Conservation (phyloP, 2,329 filamentous ascomycete genomes). For the Venturia pyrina region DNA sequence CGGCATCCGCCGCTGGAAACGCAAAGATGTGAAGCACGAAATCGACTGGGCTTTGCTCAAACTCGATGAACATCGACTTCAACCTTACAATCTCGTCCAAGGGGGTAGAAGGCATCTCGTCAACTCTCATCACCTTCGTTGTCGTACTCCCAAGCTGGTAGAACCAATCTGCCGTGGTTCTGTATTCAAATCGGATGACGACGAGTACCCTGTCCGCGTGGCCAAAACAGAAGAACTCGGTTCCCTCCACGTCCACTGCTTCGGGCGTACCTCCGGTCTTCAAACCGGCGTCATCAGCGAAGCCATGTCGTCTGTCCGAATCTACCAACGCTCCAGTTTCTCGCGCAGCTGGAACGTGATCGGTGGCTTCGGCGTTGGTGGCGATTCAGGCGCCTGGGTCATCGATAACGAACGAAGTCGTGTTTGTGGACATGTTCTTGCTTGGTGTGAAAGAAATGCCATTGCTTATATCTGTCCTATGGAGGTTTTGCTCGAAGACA, state of each 20-base stretch:
- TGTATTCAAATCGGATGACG: constrained; percentile 25
- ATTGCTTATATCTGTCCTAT: constrained; percentile 92
- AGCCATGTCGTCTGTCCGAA: constrained; percentile 73
- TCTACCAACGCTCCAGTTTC: constrained; percentile 73
- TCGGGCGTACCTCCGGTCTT: constrained; percentile 76
- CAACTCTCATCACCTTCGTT: background rate
- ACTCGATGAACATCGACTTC: constrained; percentile 60
- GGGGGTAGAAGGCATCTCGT: constrained; percentile 23
- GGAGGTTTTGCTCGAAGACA: constrained; percentile 80
- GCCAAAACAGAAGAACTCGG: constrained; percentile 54
- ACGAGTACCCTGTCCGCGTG: constrained; percentile 46
- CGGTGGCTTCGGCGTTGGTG: constrained; percentile 60
- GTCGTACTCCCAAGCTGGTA: constrained; percentile 23
- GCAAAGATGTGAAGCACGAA: constrained; percentile 69
- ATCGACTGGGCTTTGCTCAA: constrained; percentile 93
- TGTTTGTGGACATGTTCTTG: constrained; percentile 82
- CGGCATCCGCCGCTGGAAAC: constrained; percentile 67
- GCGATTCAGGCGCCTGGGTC: constrained; percentile 90
- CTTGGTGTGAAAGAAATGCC: constrained; percentile 70
- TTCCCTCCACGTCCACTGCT: constrained; percentile 73
- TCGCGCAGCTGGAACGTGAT: constrained; percentile 59
- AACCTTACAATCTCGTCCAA: constrained; percentile 62
- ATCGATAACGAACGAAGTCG: constrained; percentile 69
- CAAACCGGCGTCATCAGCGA: constrained; percentile 69
- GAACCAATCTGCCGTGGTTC: constrained; percentile 25